These are phyloP conservation scores for Tricharina praecox DNA, from an alignment of 495 filamentous ascomycete genomes.

Conservation along the genomic window DNA sequence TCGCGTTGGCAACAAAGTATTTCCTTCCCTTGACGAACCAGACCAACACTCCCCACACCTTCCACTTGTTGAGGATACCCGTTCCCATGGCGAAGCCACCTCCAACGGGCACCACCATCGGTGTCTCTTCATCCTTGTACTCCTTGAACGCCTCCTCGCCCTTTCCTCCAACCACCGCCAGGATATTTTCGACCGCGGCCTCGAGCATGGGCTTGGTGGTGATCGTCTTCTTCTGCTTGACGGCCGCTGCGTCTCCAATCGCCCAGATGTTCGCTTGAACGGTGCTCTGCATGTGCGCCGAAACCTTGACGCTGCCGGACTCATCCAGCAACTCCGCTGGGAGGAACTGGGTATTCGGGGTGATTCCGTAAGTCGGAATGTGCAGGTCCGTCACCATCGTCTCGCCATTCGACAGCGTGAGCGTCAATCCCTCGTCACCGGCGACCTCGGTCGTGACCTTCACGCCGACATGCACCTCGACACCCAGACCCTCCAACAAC, in stretches of 20 bases:
- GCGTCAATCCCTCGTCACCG: slow-evolving; percentile 1
- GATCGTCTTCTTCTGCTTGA: slow-evolving; percentile 8
- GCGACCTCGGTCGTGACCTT: slow-evolving; percentile 25
- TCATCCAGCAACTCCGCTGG: slow-evolving; percentile 34
- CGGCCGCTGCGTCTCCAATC: slow-evolving; percentile 33
- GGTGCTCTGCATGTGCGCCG: slow-evolving; percentile 37
- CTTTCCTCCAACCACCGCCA: slow-evolving; percentile 23
- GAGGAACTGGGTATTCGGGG: slow-evolving; percentile 46
- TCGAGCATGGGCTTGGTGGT: slow-evolving; percentile 3
- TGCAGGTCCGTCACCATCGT: slow-evolving; percentile 39
- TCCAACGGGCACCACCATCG: slow-evolving; percentile 37
- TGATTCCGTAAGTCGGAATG: slow-evolving; percentile 43
- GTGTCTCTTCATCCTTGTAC: slow-evolving; percentile 28
- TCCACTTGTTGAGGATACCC: slow-evolving; percentile 34
- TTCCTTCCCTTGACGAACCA: slow-evolving; percentile 41
- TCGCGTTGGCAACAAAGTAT: slow-evolving; percentile 28
- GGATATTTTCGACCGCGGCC: slow-evolving; percentile 11
- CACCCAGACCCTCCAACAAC: slow-evolving; percentile 37
- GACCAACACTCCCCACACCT: slow-evolving; percentile 36
- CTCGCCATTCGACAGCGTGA: slow-evolving; percentile 28
- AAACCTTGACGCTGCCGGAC: slow-evolving; percentile 38
- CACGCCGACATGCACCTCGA: slow-evolving; percentile 31
- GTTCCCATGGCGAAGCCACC: slow-evolving; percentile 33
- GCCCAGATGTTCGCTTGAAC: slow-evolving; percentile 36
- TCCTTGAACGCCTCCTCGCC: slow-evolving; percentile 31